phyloP scores from a whole-genome alignment of 176 grass and related monocot species.

The Alloteropsis semialata region DNA sequence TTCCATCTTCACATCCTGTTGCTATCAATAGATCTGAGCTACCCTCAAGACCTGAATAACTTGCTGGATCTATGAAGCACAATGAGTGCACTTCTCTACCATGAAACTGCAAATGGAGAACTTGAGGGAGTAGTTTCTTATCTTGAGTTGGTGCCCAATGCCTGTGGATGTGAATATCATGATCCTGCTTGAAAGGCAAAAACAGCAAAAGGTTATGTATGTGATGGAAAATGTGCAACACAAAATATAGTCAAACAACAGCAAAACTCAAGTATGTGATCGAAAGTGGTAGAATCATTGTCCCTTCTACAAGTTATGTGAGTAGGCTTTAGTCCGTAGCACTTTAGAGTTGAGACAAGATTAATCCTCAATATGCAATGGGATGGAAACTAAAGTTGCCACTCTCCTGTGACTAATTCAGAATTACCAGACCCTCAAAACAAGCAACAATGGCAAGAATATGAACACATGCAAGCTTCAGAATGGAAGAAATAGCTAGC shows the following conservation, averaged over 20 bases:
- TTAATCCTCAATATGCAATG: background rate
- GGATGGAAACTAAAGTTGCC: background rate
- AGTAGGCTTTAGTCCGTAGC: background rate
- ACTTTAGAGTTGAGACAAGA: background rate
- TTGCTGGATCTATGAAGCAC: slow-evolving; percentile 59
- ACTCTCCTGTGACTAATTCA: background rate
- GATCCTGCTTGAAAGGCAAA: slow-evolving; percentile 54
- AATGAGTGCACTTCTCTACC: slow-evolving; percentile 93
- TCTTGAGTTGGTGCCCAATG: slow-evolving; percentile 56
- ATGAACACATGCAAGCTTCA: background rate
- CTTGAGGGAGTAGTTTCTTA: slow-evolving; percentile 66
- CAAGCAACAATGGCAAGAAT: background rate
- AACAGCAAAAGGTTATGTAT: background rate
- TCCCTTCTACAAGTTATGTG: background rate
- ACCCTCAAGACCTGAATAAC: slow-evolving; percentile 34
- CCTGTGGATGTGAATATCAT: slow-evolving; percentile 72
- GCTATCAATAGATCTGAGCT: slow-evolving; percentile 51
- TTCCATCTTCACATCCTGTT: slow-evolving; percentile 96
- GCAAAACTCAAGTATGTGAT: background rate
- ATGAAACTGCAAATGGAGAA: slow-evolving; percentile 87
- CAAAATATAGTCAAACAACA: background rate
- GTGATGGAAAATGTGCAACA: slow-evolving; percentile 8
- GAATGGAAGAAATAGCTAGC: background rate
- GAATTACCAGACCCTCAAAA: background rate
- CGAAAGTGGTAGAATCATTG: background rate